These are phyloP conservation scores for Macrophomina phaseolina DNA, from an alignment of 2,329 filamentous ascomycete genomes.

Conservation along the genomic window DNA sequence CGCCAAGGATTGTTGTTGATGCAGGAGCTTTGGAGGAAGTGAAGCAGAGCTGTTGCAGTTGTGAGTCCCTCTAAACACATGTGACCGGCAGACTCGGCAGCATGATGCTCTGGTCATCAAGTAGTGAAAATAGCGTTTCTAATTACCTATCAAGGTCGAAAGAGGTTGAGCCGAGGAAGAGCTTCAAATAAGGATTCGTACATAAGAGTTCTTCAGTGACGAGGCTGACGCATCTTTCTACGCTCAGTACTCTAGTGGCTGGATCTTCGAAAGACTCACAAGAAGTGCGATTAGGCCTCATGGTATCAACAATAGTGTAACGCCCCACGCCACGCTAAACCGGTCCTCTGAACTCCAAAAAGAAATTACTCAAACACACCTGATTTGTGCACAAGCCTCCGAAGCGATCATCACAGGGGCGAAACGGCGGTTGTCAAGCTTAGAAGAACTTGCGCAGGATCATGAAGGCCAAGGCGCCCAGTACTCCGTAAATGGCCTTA, in stretches of 20 bases:
- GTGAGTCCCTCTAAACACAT: too few relatives aligned
- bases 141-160: too few relatives aligned
- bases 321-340: slow-evolving; percentile 20
- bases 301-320: slow-evolving; percentile 4
- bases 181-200: too few relatives aligned
- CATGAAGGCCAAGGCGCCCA: slow-evolving; percentile 73
- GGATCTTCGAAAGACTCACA: not conserved
- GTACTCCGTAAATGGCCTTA: slow-evolving; percentile 74
- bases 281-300: not conserved
- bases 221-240: not conserved
- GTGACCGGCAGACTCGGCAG: too few relatives aligned
- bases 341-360: not conserved
- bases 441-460: slow-evolving; percentile 58
- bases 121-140: too few relatives aligned
- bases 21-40: too few relatives aligned
- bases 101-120: too few relatives aligned
- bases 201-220: too few relatives aligned
- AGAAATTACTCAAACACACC: not conserved
- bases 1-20: too few relatives aligned
- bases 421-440: not conserved
- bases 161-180: too few relatives aligned
- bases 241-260: not conserved
- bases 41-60: too few relatives aligned
- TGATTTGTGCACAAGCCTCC: not conserved
- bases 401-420: too few relatives aligned